Evolutionary conservation across 768 basidiomycete genomes (phyloP).

Genomic region (Mycena sanguinolenta): DNA sequence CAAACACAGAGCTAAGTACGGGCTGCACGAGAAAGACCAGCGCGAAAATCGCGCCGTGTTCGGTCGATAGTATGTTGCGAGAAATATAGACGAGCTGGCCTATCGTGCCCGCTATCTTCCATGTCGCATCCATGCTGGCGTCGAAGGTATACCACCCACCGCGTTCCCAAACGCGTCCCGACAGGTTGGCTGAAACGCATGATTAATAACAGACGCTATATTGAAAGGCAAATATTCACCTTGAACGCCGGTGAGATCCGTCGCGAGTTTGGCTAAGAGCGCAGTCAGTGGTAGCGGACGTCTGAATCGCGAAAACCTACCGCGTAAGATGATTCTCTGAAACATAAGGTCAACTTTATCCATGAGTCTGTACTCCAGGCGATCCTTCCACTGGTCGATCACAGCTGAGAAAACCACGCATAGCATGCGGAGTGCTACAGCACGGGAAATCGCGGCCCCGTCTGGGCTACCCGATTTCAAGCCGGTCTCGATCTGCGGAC

Average conservation of each 20-base stretch:
- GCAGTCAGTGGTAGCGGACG: background rate
- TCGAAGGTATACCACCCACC: conserved; percentile 14
- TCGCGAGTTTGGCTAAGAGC: conserved; percentile 26
- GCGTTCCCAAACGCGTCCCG: conserved; percentile 13
- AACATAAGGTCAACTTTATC: conserved; percentile 12
- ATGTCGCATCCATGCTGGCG: background rate
- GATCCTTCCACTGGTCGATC: background rate
- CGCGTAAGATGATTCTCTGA: conserved; percentile 14
- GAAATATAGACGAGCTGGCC: conserved; percentile 30
- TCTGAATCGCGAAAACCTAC: background rate
- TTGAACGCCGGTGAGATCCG: conserved; percentile 30
- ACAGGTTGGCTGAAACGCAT: conserved; percentile 16
- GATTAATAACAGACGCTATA: background rate
- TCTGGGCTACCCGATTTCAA: conserved; percentile 27
- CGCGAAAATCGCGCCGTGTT: conserved; percentile 28
- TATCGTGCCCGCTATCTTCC: background rate
- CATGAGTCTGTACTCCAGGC: background rate
- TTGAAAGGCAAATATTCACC: background rate
- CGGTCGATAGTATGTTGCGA: conserved; percentile 11
- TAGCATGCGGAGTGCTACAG: conserved; percentile 21
- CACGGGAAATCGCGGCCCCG: conserved; percentile 15
- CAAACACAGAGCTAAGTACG: background rate
- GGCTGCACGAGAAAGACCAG: conserved; percentile 27
- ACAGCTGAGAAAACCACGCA: conserved; percentile 18
- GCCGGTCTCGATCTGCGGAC: conserved; percentile 31